Evolutionary conservation across 495 filamentous ascomycete species (phyloP), one percentile per base, ranked within the genome.

Genomic region (Neurospora intermedia): DNA sequence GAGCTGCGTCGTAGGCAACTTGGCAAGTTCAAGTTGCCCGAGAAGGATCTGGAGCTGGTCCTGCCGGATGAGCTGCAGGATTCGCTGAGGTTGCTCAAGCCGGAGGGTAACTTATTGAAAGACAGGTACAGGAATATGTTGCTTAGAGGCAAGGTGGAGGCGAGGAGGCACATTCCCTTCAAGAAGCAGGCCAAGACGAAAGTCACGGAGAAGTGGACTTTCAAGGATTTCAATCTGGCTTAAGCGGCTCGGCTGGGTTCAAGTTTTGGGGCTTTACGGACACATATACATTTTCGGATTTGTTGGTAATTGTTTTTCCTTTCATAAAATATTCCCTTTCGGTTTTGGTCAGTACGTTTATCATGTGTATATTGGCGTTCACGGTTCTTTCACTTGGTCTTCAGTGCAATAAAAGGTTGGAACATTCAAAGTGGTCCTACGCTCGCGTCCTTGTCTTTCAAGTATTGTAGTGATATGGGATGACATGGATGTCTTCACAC

Each of bases 11-110:
- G 91, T 71, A 89, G 87, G 79, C 89, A 91, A 74, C 87, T 98
- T 7, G 92, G 96, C 74, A 96, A 92, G 82, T 81, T 87, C 76
- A 92, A 88, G 75, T 78, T 94, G 16, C 94, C 94, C 0, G 89
- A 94, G 76, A 91, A 91, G 75, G 88, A 89, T 7, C 84, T 98
- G 59, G 96, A 99, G 78, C 82, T 99, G 59, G 93, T 97, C 6
- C 86, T 99, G 39, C 93, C 94, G 4, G 95, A 98, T 76, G 96
- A 99, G 81, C 85, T 99, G 54, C 91, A 95, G 78, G 96, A 99
- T 73, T 97, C 93, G 6, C 83, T 99, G 42, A 87, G 96, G 69
- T 82, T 91, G 16, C 85, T 99, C 70, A 98, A 97, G 83, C 96
- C 96, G 2, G 95, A 99, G 81, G 96, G 96, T 20, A 97, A 97